These are phyloP conservation scores for Pseudognaphalium luteoalbum DNA, from an alignment of 129 eudicot species.

Conservation along the genomic window DNA sequence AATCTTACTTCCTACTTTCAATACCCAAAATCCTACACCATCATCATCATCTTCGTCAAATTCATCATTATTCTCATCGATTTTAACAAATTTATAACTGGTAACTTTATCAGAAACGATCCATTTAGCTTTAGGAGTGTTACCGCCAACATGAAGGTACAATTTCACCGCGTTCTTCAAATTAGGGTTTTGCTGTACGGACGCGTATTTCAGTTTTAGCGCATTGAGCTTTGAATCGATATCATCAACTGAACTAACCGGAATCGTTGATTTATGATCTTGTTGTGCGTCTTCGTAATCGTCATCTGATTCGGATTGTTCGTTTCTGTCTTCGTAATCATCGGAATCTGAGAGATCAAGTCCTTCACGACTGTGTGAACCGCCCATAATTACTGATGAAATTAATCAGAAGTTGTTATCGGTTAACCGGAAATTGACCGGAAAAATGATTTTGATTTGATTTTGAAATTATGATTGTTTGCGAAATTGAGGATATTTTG, in stretches of 20 bases:
- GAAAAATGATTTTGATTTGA: neutral
- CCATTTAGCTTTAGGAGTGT: slow-evolving; percentile 88
- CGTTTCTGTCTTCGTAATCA: slow-evolving; percentile 40
- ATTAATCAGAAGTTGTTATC: slow-evolving; percentile 12
- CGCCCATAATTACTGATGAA: slow-evolving; percentile 53
- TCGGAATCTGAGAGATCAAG: slow-evolving; percentile 83
- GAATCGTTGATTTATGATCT: slow-evolving; percentile 27
- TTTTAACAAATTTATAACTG: slow-evolving; percentile 47
- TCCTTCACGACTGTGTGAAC: slow-evolving; percentile 84
- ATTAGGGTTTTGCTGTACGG: slow-evolving; percentile 29
- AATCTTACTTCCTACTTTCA: slow-evolving; percentile 74
- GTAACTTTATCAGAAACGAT: slow-evolving; percentile 57
- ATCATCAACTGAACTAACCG: slow-evolving; percentile 46
- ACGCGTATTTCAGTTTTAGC: slow-evolving; percentile 61
- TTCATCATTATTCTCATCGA: slow-evolving; percentile 28
- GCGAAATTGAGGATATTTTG: slow-evolving; percentile 14
- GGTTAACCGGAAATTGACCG: slow-evolving; percentile 21
- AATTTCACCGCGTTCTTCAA: slow-evolving; percentile 63
- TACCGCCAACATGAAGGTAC: slow-evolving; percentile 79
- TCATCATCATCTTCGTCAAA: slow-evolving; percentile 34
- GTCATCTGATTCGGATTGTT: slow-evolving; percentile 28
- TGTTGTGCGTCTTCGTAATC: slow-evolving; percentile 45
- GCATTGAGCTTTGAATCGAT: slow-evolving; percentile 61
- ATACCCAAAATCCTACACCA: slow-evolving; percentile 60
- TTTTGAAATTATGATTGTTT: neutral